Percentiles rank a stretch among this genome's conserved stretches.
phyloP scores from a whole-genome alignment of 1,284 basidiomycete species.

The Farysia itapuensis region DNA sequence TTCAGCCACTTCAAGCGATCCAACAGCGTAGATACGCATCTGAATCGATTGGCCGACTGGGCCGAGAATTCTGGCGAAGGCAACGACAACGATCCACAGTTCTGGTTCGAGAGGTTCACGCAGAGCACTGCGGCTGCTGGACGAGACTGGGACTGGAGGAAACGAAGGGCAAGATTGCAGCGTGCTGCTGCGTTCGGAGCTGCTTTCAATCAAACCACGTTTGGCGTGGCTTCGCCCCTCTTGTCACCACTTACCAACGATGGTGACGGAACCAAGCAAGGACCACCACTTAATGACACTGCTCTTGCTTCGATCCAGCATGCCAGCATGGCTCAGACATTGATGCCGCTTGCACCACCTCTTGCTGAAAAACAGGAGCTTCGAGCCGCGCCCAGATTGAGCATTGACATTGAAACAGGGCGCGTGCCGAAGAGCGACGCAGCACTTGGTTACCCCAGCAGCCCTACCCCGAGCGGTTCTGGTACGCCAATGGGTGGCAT shows the following conservation, averaged over 20 bases:
- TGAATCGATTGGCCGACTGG: not conserved
- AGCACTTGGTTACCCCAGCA: slow-evolving; percentile 2
- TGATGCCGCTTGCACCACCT: slow-evolving; percentile 15
- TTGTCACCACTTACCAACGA: too few relatives aligned
- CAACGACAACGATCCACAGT: slow-evolving; percentile 37
- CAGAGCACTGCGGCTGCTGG: slow-evolving; percentile 54
- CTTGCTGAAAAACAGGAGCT: slow-evolving; percentile 25
- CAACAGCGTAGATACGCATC: not conserved
- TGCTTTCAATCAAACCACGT: slow-evolving; percentile 13
- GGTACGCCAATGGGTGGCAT: slow-evolving; percentile 15
- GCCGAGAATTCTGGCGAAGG: not conserved
- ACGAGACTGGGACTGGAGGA: slow-evolving; percentile 56
- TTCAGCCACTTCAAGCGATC: slow-evolving; percentile 8
- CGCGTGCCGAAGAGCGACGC: not conserved
- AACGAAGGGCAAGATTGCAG: slow-evolving; percentile 23
- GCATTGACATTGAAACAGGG: slow-evolving; percentile 14
- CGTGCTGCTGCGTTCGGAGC: slow-evolving; percentile 21
- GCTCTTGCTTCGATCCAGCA: not conserved
- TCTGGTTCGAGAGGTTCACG: slow-evolving; percentile 57
- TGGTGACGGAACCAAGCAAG: not conserved
- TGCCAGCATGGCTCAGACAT: slow-evolving; percentile 8
- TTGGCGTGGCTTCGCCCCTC: slow-evolving; percentile 1
- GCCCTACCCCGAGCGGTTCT: slow-evolving; percentile 12
- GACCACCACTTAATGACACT: not conserved
- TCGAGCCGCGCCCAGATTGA: slow-evolving; percentile 1